These are phyloP conservation scores for Zymoseptoria brevis DNA, from an alignment of 2,329 filamentous ascomycete genomes.

Conservation along the genomic window DNA sequence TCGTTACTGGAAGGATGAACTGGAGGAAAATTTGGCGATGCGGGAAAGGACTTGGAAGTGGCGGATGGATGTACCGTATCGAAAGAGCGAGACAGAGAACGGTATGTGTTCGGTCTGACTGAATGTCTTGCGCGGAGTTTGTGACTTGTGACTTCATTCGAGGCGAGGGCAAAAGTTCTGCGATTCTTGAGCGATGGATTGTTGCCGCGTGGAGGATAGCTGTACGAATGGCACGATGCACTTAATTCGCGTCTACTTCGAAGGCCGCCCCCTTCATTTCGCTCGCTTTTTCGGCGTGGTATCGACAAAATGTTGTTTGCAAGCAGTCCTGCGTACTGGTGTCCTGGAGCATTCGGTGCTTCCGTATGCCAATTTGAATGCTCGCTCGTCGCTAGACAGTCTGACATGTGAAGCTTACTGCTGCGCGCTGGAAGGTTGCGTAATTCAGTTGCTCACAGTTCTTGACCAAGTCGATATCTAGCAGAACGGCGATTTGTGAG, in stretches of 20 bases:
- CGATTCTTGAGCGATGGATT: not conserved
- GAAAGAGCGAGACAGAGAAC: not conserved
- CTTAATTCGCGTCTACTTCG: not conserved
- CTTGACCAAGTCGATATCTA: too few species aligned
- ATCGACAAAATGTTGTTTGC: too few species aligned
- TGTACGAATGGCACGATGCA: not conserved
- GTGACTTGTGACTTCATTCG: not conserved
- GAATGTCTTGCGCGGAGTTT: too few species aligned
- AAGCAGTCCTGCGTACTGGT: too few species aligned
- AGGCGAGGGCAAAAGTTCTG: not conserved
- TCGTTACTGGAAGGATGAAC: not conserved
- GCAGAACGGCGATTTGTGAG: too few species aligned
- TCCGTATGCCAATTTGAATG: not conserved
- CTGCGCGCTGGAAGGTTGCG: too few species aligned
- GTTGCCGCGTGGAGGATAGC: not conserved
- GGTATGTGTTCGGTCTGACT: not conserved
- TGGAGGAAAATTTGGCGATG: not conserved
- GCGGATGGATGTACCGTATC: not conserved
- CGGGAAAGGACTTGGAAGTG: not conserved
- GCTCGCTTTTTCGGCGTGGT: not conserved
- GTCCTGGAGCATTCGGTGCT: not conserved
- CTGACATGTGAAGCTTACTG: not conserved
- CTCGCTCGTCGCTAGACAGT: not conserved
- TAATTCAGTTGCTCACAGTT: too few species aligned
- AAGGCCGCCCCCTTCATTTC: not conserved